Percentiles rank a stretch among this genome's conserved stretches.
Conservation (phyloP, 805 yeast genomes). For the Metschnikowia vanudenii region DNA sequence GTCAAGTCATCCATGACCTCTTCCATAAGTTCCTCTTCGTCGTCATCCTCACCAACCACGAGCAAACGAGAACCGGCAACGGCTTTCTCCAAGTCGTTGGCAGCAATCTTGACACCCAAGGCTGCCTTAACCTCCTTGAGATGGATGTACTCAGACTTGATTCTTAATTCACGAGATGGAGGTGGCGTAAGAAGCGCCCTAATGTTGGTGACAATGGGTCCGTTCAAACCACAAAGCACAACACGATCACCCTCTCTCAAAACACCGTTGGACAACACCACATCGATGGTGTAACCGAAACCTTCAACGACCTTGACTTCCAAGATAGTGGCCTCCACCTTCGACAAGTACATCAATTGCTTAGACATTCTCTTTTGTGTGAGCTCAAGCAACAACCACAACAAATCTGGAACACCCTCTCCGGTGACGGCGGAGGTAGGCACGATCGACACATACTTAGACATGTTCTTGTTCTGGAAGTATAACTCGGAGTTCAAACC, state of each 20-base stretch:
- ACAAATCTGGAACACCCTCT: constrained; percentile 99
- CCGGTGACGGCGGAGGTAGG: constrained; percentile 99
- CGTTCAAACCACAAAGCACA: constrained; percentile 96
- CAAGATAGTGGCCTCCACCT: constrained; percentile 91
- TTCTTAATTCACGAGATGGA: constrained; percentile 91
- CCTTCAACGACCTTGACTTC: constrained; percentile 99
- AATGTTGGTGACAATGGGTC: constrained; percentile 95
- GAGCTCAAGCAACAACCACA: constrained; percentile 90
- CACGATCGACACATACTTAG: constrained; percentile 92
- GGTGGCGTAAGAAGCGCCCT: constrained; percentile 97
- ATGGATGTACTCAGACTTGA: constrained; percentile 95
- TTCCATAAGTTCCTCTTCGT: constrained; percentile 95
- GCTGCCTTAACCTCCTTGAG: constrained; percentile 99
- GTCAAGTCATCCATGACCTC: constrained; percentile 98
- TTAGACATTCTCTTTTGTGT: constrained; percentile 99
- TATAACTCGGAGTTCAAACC: constrained; percentile 97
- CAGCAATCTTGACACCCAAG: constrained; percentile 97
- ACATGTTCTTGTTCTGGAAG: constrained; percentile 89
- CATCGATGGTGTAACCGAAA: constrained; percentile 98
- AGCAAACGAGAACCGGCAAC: constrained; percentile 97
- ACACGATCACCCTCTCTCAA: constrained; percentile 92
- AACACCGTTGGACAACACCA: constrained; percentile 94
- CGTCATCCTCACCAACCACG: constrained; percentile 95
- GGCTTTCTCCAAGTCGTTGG: constrained; percentile 96
- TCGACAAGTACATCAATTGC: constrained; percentile 92